Base-by-base conservation (phyloP, 768 basidiomycete genomes). In the Boletus pseudo-olivaceus region DNA sequence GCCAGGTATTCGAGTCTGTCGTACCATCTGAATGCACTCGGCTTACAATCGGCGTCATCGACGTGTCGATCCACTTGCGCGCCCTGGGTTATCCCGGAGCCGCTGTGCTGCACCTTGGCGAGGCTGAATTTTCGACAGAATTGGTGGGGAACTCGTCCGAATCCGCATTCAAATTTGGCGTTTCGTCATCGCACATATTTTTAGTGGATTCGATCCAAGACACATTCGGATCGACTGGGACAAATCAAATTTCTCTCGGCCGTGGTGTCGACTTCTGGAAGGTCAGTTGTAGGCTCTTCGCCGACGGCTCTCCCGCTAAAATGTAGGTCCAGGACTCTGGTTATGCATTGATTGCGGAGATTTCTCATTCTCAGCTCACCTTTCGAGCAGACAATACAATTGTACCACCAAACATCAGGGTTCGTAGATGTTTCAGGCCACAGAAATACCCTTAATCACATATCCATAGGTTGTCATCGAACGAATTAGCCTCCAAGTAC, bases 1-100 rank as follows among this genome's bases (percentile, higher is more conserved):
- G 34, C 7, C 55, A 84, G 93, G 88, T 90, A 1, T 99, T 99
- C 64, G 95, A 95, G 68, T 81, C 92, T 23, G 93, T 97, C 12
- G 83, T 93, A 15, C 97, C 97, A 1, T 93, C 80, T 51, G 97
- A 98, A 67, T 73, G 87, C 40, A 98, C 93, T 7, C 75, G 76
- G 11, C 71, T 98, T 26, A 74, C 78, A n/a, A 55, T 95, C 33
- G 81, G 78, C 57, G 62, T 93, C 20, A 54, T 73, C 17, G 87
- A 94, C 61, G 80, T 84, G 10, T 88, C 90, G 0, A 61, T 90
- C 11, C 83, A 84, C 47, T 55, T 81, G 1, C 73, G 82, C 20
- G 80, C 87, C 1, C 80, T 81, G 1, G 78, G 66, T 0, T 73
- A 86, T 60, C 75, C 79, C 2, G 90, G 93, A 17, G 81, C 84